phyloP scores from a whole-genome alignment of 2,329 filamentous ascomycete species.

The Epicoccum sorghinum region DNA sequence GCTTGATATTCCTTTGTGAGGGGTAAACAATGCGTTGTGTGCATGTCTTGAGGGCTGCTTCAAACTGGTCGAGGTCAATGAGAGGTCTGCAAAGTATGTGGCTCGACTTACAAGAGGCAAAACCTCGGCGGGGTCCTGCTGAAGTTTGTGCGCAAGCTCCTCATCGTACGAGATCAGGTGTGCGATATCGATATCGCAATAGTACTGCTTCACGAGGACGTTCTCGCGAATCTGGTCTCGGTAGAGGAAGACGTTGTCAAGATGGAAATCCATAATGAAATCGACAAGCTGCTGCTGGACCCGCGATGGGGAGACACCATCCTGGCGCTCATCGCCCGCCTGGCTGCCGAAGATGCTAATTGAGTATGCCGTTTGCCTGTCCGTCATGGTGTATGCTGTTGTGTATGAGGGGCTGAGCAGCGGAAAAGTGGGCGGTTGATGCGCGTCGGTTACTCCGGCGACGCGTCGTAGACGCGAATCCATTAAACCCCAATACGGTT shows the following conservation, averaged over 20 bases:
- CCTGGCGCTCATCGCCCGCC: slow-evolving; percentile 39
- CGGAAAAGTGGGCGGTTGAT: slow-evolving; percentile 23
- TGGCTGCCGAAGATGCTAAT: slow-evolving; percentile 73
- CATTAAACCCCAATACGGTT: slow-evolving; percentile 14
- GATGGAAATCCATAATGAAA: slow-evolving; percentile 91
- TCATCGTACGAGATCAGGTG: slow-evolving; percentile 97
- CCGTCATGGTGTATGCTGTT: slow-evolving; percentile 48
- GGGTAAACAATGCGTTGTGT: slow-evolving; percentile 94
- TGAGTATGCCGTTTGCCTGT: slow-evolving; percentile 85
- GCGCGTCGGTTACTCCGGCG: slow-evolving; percentile 25
- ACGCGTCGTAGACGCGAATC: slow-evolving; percentile 13
- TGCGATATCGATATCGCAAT: slow-evolving; percentile 93
- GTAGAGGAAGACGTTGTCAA: slow-evolving; percentile 95
- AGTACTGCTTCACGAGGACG: slow-evolving; percentile 90
- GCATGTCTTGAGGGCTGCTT: slow-evolving; percentile 85
- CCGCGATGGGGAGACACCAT: slow-evolving; percentile 42
- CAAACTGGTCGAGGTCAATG: slow-evolving; percentile 68
- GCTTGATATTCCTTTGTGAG: slow-evolving; percentile 66
- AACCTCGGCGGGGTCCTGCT: slow-evolving; percentile 87
- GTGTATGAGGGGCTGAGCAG: slow-evolving; percentile 21
- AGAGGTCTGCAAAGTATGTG: neutral
- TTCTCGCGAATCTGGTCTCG: slow-evolving; percentile 96
- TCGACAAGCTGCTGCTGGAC: slow-evolving; percentile 81
- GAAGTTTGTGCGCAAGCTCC: slow-evolving; percentile 87
- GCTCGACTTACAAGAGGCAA: slow-evolving; percentile 77